Base-by-base conservation (phyloP, 805 yeast species). In the Cyberlindnera bimundalis region DNA sequence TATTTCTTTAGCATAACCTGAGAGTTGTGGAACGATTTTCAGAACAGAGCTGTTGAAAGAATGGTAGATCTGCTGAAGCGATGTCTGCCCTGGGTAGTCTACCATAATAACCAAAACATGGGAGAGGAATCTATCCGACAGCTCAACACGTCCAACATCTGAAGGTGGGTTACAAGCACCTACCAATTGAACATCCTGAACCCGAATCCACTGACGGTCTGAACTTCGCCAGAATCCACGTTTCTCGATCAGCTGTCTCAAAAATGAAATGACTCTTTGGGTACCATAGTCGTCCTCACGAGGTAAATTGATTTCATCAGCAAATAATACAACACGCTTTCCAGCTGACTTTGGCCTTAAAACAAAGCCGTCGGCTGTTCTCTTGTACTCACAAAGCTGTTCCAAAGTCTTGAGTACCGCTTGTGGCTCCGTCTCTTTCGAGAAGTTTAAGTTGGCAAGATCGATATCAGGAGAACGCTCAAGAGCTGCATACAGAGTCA, bases 161-260 rank as follows among this genome's bases (percentile, higher is more conserved):
- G 80, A 70, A 0, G 96, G 81, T 1, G 96, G 93, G 55, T 91
- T 91, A 59, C 98, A 91, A 0, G 98, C 97, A 8, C 95, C 97
- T n/a, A 89, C 93, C 63, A 91, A 71, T 54, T 84, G 95, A 20
- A 91, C 68, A 33, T 79, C 71, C 14, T 70, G 65, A 8, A 88
- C 45, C 0, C 65, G 48, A 2, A 90, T 78, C 96, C 96, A 91
- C 19, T 70, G 69, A 34, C 70, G 67, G 21, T 76, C 77, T 10
- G 61, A 53, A 0, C 71, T 61, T 36, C 77, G 70, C 93, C 96
- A 88, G 56, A 88, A 91, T 0, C 97, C 96, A 1, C 66, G 59
- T 16, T 73, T 73, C 48, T 84, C 91, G 6, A 86, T 65, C 55
- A 91, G 54, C 51, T 86, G 91, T 33, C 97, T 74, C 43, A 91